These are phyloP conservation scores for Peronospora destructor DNA, from an alignment of 352 stramenopile species.

Conservation along the genomic window DNA sequence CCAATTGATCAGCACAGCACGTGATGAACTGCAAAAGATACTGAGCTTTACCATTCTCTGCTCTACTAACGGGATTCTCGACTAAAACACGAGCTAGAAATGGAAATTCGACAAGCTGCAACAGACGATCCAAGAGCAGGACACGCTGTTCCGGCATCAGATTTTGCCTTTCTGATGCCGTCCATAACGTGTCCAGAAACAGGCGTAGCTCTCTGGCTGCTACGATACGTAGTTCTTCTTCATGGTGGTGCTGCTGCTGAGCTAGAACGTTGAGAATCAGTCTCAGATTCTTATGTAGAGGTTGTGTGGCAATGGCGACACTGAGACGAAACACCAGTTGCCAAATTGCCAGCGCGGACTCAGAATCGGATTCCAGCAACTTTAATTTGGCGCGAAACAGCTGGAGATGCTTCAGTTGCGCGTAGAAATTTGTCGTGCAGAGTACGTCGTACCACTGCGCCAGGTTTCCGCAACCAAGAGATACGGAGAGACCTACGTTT, in stretches of 20 bases:
- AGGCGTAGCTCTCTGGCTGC: conserved; percentile 35
- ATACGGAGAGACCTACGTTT: conserved; percentile 33
- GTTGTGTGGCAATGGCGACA: conserved; percentile 23
- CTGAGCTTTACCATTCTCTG: conserved; percentile 9
- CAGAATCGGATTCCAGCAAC: conserved; percentile 21
- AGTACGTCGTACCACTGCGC: conserved; percentile 43
- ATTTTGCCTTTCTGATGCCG: conserved; percentile 1
- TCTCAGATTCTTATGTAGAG: conserved; percentile 63
- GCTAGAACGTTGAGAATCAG: conserved; percentile 50
- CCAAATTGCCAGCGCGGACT: conserved; percentile 30
- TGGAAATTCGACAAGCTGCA: conserved; percentile 56
- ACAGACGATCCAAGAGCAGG: conserved; percentile 39
- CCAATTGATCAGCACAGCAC: conserved; percentile 50
- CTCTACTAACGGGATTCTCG: conserved; percentile 21
- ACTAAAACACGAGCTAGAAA: conserved; percentile 44
- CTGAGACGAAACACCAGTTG: conserved; percentile 57
- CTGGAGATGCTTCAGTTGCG: conserved; percentile 71
- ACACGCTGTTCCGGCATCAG: conserved; percentile 25
- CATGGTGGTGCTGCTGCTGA: conserved; percentile 15
- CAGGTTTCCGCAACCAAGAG: conserved; percentile 29
- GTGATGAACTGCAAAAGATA: conserved; percentile 41
- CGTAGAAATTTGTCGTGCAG: conserved; percentile 32
- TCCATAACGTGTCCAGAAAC: conserved; percentile 34
- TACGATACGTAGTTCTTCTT: conserved; percentile 15
- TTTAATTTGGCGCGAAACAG: conserved; percentile 60